These are phyloP conservation scores for Aspergillus cejpii DNA, from an alignment of 2,329 filamentous ascomycete genomes.

Conservation along the genomic window DNA sequence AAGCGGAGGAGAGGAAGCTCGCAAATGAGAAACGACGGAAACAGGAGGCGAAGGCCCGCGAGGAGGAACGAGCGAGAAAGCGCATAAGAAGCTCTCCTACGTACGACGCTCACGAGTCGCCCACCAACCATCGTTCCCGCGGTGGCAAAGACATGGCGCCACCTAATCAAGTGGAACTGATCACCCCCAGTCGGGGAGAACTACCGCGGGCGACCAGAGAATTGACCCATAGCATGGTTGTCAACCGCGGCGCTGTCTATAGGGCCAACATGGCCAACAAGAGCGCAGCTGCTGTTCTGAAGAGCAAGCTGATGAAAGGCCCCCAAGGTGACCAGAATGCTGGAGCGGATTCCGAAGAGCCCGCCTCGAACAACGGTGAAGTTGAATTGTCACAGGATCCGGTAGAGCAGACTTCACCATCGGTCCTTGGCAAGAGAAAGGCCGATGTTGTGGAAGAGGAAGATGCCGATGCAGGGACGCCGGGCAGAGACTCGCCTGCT, in stretches of 20 bases:
- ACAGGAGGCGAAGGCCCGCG: conserved; percentile 56
- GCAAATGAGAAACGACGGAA: conserved; percentile 73
- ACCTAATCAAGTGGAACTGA: conserved; percentile 49
- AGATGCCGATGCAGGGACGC: conserved; percentile 48
- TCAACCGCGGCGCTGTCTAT: conserved; percentile 61
- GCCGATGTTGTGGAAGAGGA: conserved; percentile 61
- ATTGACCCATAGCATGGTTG: conserved; percentile 81
- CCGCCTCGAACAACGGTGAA: conserved; percentile 22
- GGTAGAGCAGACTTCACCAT: conserved; percentile 27
- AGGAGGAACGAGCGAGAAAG: conserved; percentile 40
- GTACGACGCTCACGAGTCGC: conserved; percentile 34
- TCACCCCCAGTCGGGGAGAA: conserved; percentile 50
- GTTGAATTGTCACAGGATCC: conserved; percentile 17
- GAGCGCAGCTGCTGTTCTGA: conserved; percentile 82
- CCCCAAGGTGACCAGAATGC: conserved; percentile 16
- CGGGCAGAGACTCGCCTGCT: conserved; percentile 54
- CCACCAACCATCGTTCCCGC: conserved; percentile 20
- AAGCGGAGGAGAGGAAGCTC: conserved; percentile 76
- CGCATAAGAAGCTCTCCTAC: conserved; percentile 42
- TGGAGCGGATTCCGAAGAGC: conserved; percentile 21
- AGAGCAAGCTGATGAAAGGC: conserved; percentile 62
- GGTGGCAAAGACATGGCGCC: conserved; percentile 29
- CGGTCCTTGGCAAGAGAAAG: conserved; percentile 53
- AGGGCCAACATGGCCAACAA: conserved; percentile 81
- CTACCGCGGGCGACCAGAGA: conserved; percentile 52